Evolutionary conservation across 148 eudicot genomes (phyloP), one percentile per base, ranked within the genome.

Genomic region (Amaranthus hypochondriacus): DNA sequence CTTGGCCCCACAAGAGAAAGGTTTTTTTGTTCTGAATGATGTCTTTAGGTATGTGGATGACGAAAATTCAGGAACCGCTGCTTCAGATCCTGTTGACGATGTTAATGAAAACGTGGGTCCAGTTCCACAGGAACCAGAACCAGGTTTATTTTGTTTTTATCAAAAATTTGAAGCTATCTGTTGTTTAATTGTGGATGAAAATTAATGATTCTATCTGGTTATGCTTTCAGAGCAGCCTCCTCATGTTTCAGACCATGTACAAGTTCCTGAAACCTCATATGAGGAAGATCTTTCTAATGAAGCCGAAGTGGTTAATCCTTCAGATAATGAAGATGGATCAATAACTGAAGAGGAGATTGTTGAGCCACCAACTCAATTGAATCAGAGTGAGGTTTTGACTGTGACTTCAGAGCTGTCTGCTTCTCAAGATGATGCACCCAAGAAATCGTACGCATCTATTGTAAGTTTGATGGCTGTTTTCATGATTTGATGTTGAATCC

Each of bases 1-100:
- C 76, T 86, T 90, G 70, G 98, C 98, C 60, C 98, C 96, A 48
- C 93, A 90, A 81, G 96, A 90, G 69, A 90, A 81, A 72, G 96
- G 98, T 15, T 93, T 81, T 83, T 93, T 86, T 85, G 98, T 93
- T 69, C 78, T 89, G 68, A 93, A 93, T 71, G 96, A 93, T 84
- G 88, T 90, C 21, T 88, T 93, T 72, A 85, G 94, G 77, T 90
- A 81, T 75, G 76, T 90, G 42, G 88, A 86, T 28, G 88, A 83
- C 53, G 77, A 61, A 48, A 80, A 62, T 46, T 57, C 71, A 28
- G 44, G 60, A 49, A 85, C 74, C 51, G 62, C 51, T 3, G 70
- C 43, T 71, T 11, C 80, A 8, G 59, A 47, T 74, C 56, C 82
- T 5, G 87, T 69, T 48, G 63, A 71, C 66, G 69, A 55, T 59